Evolutionary conservation across 2,329 filamentous ascomycete species (phyloP).

Genomic region (Nothomitra cinnamomea): DNA sequence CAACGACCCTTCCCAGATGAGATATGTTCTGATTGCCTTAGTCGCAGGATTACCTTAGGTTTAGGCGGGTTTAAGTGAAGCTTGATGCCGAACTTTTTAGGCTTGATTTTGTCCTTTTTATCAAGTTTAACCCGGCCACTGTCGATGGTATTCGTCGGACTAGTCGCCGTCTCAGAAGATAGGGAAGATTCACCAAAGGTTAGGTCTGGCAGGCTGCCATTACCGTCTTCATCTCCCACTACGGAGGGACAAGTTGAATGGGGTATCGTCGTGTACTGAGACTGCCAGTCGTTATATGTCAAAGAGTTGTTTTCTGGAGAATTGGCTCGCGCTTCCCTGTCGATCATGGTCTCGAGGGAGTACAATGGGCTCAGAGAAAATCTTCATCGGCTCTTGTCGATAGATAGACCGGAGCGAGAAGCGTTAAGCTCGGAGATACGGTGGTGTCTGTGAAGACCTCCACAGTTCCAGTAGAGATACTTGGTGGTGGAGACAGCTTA

Average conservation of each 20-base stretch:
- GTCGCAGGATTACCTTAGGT: not conserved
- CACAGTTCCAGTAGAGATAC: no score
- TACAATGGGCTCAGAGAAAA: not conserved
- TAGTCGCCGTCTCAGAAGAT: not conserved
- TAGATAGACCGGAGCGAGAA: no score
- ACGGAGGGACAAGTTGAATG: no score
- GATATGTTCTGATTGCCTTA: not conserved
- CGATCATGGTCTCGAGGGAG: not conserved
- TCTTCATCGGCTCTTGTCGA: not conserved
- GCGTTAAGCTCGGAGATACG: no score
- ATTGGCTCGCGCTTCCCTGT: not conserved
- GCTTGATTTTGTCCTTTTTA: no score
- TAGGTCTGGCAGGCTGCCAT: not conserved
- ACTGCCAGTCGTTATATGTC: no score
- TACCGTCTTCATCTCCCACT: not conserved
- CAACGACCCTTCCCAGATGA: not conserved
- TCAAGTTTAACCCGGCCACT: not conserved
- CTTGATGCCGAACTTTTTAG: no score
- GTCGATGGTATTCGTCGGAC: not conserved
- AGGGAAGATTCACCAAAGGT: not conserved
- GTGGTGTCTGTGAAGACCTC: no score
- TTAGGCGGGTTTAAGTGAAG: not conserved
- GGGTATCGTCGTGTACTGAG: no score
- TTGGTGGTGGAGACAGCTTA: no score
- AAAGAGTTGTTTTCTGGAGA: no score